Evolutionary conservation across 2,329 filamentous ascomycete species (phyloP), one percentile per base, ranked within the genome.

Genomic region (Fusarium haematococcum): DNA sequence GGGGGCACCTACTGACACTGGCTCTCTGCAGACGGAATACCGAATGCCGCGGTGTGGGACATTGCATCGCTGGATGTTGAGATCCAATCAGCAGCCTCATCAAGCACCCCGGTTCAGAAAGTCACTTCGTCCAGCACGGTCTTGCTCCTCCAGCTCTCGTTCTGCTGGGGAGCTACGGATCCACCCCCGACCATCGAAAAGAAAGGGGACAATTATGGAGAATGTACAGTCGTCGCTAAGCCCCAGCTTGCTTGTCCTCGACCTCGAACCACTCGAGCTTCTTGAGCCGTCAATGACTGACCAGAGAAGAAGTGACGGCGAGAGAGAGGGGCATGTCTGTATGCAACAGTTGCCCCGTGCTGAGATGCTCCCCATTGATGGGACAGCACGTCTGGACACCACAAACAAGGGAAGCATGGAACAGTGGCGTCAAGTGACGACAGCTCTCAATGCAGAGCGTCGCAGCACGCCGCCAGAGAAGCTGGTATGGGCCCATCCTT

Each of bases 21-120:
- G 37, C 39, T 43, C 68, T 72, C 52, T 57, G 65, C 61, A 25
- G 71, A 62, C 52, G 65, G 66, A 65, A 70, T 75, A 73, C 72
- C 72, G 72, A 75, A 75, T 70, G 69, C 69, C 72, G 72, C 33
- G 62, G 37, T 20, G 69, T 69, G 65, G 68, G 70, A 63, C 71
- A 54, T 56, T 67, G 70, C 60, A 41, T 68, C 56, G 32, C 58
- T 63, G 63, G 68, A 67, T 70, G 72, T 73, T 75, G 72, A 73
- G 72, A 67, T 61, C 72, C 72, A 75, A 75, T 73, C 60, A 73
- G 52, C 30, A 60, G 37, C 39, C 43, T 43, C 64, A 39, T 32
- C 30, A 48, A 37, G 32, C 20, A 20, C 37, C 37, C 48, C 71
- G 70, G 70, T 58, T 48, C 50, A 50, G 35, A 41, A 25, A 45